phyloP scores from a whole-genome alignment of 2,329 filamentous ascomycete genomes.

The Aspergillus texensis region DNA sequence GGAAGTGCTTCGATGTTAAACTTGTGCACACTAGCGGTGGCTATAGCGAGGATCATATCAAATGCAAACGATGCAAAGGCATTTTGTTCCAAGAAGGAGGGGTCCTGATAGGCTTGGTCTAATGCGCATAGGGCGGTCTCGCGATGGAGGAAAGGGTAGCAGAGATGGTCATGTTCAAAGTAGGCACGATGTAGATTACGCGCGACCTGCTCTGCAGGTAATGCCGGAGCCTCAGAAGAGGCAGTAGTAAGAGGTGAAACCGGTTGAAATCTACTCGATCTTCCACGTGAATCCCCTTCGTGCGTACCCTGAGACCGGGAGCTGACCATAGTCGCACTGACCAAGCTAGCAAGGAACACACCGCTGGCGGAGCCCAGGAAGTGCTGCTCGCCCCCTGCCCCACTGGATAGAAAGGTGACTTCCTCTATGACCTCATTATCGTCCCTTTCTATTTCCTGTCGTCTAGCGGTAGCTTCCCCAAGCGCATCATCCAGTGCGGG shows the following conservation, averaged over 20 bases:
- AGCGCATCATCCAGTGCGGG: background rate
- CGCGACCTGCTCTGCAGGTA: background rate
- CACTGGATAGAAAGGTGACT: background rate
- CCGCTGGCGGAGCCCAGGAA: background rate
- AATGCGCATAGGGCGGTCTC: background rate
- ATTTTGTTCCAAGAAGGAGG: background rate
- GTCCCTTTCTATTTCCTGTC: background rate
- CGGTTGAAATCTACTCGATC: background rate
- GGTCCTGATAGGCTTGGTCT: background rate
- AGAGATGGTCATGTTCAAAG: background rate
- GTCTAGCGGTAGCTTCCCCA: background rate
- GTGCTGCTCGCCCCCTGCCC: conserved; percentile 21
- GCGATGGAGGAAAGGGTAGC: background rate
- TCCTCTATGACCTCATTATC: background rate
- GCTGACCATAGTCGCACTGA: background rate
- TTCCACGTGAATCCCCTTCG: background rate
- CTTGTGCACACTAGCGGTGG: background rate
- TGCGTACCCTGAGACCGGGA: background rate
- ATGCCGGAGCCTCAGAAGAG: background rate
- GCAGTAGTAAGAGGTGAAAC: background rate
- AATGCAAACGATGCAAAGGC: background rate
- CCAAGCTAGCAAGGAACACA: background rate
- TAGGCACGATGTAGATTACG: background rate
- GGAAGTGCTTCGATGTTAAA: background rate
- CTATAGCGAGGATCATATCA: background rate